phyloP scores from a whole-genome alignment of 768 basidiomycete species.

The Mycena leptocephala region DNA sequence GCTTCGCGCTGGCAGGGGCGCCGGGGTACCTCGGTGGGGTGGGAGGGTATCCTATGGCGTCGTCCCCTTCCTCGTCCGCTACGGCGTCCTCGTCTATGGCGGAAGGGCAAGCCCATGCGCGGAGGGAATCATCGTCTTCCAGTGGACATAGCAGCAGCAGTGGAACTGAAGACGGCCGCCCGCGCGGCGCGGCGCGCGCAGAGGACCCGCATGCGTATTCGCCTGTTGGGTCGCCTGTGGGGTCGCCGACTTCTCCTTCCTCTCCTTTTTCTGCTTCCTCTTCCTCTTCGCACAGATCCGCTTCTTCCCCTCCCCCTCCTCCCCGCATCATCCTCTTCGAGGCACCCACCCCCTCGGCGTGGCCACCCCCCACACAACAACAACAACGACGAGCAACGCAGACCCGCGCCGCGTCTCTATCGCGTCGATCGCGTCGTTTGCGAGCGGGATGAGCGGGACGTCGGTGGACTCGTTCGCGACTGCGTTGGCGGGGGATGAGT shows the following conservation, averaged over 20 bases:
- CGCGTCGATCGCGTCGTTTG: constrained; percentile 15
- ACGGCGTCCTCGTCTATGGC: neutral
- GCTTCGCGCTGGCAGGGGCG: neutral
- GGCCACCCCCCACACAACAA: no score
- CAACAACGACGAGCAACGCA: no score
- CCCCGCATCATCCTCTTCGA: no score
- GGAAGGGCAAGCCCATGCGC: no score
- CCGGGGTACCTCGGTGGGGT: constrained; percentile 4
- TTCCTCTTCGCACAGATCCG: neutral
- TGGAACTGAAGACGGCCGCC: neutral
- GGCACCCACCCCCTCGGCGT: no score
- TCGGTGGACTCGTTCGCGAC: constrained; percentile 28
- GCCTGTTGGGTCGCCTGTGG: no score
- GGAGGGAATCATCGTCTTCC: no score
- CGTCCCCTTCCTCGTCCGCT: neutral
- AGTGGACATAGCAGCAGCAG: neutral
- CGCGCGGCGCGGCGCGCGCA: constrained; percentile 13
- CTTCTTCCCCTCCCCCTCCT: no score
- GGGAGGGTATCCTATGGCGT: neutral
- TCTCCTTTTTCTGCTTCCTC: neutral
- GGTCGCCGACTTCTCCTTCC: neutral
- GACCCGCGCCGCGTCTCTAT: constrained; percentile 13
- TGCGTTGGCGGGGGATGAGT: constrained; percentile 1
- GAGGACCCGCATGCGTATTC: constrained; percentile 29
- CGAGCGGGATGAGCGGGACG: constrained; percentile 19